These are phyloP conservation scores for Blastocystis sp. DNA, from an alignment of 352 stramenopile species.

Conservation along the genomic window DNA sequence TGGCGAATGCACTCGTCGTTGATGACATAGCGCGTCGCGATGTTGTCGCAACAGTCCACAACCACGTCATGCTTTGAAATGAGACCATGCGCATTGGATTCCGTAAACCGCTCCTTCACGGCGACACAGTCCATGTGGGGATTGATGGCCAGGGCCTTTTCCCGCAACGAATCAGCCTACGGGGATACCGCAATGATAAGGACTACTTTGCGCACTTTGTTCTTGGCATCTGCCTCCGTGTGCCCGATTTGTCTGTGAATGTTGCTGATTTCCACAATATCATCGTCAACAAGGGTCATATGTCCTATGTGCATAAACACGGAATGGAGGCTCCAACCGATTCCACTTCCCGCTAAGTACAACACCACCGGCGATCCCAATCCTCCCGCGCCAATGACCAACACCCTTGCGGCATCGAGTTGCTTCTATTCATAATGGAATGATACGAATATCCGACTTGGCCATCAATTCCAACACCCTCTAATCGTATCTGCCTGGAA, in stretches of 20 bases:
- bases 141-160: background rate
- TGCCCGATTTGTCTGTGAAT: conserved; percentile 50
- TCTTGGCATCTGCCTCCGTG: conserved; percentile 8
- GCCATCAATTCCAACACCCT: conserved; percentile 48
- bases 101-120: conserved; percentile 1
- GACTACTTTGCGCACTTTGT: conserved; percentile 37
- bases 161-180: conserved; percentile 30
- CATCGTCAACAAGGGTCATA: conserved; percentile 48
- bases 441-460: background rate
- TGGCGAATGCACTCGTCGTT: conserved; percentile 47
- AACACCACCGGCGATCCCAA: conserved; percentile 34
- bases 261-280: conserved; percentile 57
- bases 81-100: conserved; percentile 10
- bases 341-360: conserved; percentile 34
- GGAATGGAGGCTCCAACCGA: background rate
- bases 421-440: background rate
- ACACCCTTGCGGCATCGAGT: conserved; percentile 17
- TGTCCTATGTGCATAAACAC: conserved; percentile 12
- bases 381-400: conserved; percentile 35
- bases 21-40: conserved; percentile 30
- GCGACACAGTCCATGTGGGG: background rate
- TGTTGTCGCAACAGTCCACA: conserved; percentile 62
- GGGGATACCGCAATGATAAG: background rate
- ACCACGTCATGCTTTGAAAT: conserved; percentile 41
- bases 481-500: conserved; percentile 40